phyloP scores from a whole-genome alignment of 164 flowering plant species.

The Hamamelis virginiana region DNA sequence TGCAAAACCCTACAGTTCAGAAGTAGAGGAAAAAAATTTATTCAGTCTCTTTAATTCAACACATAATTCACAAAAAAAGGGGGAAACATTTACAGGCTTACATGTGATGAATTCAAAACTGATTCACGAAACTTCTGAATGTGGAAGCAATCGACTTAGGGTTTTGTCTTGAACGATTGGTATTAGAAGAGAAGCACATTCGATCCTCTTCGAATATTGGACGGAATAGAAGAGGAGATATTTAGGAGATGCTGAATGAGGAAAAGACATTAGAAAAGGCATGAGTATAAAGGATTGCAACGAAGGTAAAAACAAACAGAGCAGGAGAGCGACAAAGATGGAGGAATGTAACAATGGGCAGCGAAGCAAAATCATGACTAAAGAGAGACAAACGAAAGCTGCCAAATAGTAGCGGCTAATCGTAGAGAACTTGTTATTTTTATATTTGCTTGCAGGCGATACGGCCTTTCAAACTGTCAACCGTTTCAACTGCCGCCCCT shows the following conservation, averaged over 20 bases:
- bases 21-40: too few species aligned
- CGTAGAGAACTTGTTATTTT: not conserved
- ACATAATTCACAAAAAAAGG: too few species aligned
- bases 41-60: too few species aligned
- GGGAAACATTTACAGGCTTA: too few species aligned
- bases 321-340: not conserved
- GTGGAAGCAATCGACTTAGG: not conserved
- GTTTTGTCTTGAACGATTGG: not conserved
- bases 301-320: conserved; percentile 6
- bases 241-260: not conserved
- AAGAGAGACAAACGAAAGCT: conserved; percentile 6
- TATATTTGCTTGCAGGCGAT: not conserved
- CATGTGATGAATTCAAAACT: too few species aligned
- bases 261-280: conserved; percentile 6
- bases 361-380: not conserved
- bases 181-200: too few species aligned
- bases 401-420: conserved; percentile 9
- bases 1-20: too few species aligned
- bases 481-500: conserved; percentile 13
- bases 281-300: conserved; percentile 3
- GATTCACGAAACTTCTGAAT: too few species aligned
- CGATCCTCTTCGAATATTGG: not conserved
- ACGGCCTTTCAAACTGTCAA: not conserved
- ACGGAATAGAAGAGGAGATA: not conserved
- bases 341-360: conserved; percentile 12